Evolutionary conservation across 352 stramenopile species (phyloP).

Genomic region (Pythium folliculosum): DNA sequence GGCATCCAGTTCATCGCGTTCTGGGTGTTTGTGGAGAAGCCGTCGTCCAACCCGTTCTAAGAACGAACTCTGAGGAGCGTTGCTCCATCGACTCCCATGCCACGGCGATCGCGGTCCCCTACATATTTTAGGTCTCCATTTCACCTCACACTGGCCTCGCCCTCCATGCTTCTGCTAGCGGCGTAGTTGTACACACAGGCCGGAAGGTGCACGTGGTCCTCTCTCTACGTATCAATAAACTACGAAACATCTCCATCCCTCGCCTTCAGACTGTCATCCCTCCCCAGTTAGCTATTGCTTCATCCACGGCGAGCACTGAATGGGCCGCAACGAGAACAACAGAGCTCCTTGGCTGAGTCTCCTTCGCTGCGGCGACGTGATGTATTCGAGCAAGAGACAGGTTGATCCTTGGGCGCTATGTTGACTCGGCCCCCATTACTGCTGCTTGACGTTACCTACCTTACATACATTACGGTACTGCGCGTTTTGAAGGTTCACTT

Average conservation of each 20-base stretch:
- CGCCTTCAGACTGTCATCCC: neutral
- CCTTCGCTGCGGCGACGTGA: no score
- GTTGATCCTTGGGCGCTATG: no score
- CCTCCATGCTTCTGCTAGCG: neutral
- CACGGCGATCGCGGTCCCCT: neutral
- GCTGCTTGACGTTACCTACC: no score
- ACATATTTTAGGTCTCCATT: conserved; percentile 11
- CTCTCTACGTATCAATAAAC: conserved; percentile 15
- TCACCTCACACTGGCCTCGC: neutral
- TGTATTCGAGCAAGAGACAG: no score
- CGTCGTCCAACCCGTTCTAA: conserved; percentile 81
- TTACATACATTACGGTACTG: no score
- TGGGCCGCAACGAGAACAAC: no score
- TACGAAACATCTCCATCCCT: conserved; percentile 2
- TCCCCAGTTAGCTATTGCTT: no score
- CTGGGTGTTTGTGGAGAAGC: conserved; percentile 84
- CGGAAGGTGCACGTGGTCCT: neutral
- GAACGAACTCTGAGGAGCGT: neutral
- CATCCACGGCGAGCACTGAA: neutral
- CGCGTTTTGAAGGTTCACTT: no score
- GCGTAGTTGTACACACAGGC: neutral
- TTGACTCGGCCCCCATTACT: no score
- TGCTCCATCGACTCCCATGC: neutral
- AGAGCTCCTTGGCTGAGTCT: no score
- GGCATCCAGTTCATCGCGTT: conserved; percentile 78